Evolutionary conservation across 805 yeast species (phyloP), one percentile per base, ranked within the genome.

Genomic region (Wickerhamiella azyma): DNA sequence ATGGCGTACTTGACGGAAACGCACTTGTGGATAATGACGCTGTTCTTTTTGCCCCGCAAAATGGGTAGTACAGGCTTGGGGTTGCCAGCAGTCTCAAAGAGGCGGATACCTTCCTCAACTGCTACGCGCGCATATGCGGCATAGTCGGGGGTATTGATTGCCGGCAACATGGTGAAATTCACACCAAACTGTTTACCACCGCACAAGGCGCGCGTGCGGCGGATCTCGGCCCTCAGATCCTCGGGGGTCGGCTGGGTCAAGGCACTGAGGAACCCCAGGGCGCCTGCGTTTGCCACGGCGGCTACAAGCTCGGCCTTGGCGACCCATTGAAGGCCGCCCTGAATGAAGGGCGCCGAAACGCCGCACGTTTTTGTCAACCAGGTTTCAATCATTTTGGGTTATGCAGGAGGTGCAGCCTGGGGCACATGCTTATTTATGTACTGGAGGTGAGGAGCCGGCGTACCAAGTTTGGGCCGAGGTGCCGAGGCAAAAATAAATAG

Each of bases 11-110:
- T 47, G 41, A 60, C 47, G 14, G 51, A 48, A 33, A 58, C 56
- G 36, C 62, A 59, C 48, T 60, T 60, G 54, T 60, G 64, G 47
- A 60, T 59, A 17, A 53, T 45, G 36, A 58, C 43, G 9, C 52
- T 49, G 26, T 47, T 43, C 19, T 52, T 44, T 28, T 48, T 55
- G 13, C 52, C 47, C 26, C 53, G 46, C 32, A 60, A 49, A 3
- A 53, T 45, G 4, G 48, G 48, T 37, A 60, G 42, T 13, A 60
- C 52, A 8, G 61, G 59, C 33, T 50, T 51, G 36, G 63, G 61
- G 51, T 58, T 57, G 6, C 64, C 64, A 9, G 63, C 57, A 9
- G 64, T 60, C 51, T 60, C 64, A 39, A 60, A 59, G 26, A 60
- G 52, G n/a, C 52, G 49, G 24, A 60, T 45, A 13, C 62, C 62